Base-by-base conservation (phyloP, 805 yeast genomes). In the Lachancea thermotolerans region DNA sequence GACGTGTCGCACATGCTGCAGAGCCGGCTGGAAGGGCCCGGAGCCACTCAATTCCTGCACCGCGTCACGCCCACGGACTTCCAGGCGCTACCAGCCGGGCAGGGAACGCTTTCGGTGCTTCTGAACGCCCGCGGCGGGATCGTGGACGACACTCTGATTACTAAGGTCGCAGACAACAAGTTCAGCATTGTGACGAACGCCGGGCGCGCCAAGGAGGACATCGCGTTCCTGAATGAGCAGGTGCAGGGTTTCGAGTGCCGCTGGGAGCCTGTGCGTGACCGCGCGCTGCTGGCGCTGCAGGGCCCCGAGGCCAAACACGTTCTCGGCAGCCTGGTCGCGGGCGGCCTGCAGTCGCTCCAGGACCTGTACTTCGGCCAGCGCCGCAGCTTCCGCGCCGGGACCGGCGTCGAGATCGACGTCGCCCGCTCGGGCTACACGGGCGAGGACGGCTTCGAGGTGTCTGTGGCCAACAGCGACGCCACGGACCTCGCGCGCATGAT, bases 1-100 rank as follows among this genome's bases (percentile, higher is more conserved):
- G 99, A 93, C 63, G 99, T 93, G 42, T 86, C 96, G 44, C 99
- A 93, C 66, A 93, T 93, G 99, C 75, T 91, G 41, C 99, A 93
- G 70, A 97, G 95, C 64, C 75, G 71, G 36, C 64, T 93, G 48
- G 60, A 65, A 2, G 99, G 99, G 12, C 66, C 75, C 1, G 83
- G 77, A 35, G 77, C 95, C 1, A 68, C 78, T 5, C 70, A 70
- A 4, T 79, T 91, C 45, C 71, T 93, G 51, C 84, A 93, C 62
- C 78, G 74, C 53, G 70, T 91, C 41, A 86, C 96, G n/a, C 99
- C 99, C 10, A 77, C 91, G 12, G 96, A 89, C 62, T 75, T 89
- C 50, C 57, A 67, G n/a, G 61, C 53, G 5, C 69, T 91, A 49
- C 64, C 69, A 37, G 71, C 75, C 2, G 79, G 78, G 64, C 71